These are phyloP conservation scores for Bauhinia variegata DNA, from an alignment of 306 rosid genomes.

Conservation along the genomic window DNA sequence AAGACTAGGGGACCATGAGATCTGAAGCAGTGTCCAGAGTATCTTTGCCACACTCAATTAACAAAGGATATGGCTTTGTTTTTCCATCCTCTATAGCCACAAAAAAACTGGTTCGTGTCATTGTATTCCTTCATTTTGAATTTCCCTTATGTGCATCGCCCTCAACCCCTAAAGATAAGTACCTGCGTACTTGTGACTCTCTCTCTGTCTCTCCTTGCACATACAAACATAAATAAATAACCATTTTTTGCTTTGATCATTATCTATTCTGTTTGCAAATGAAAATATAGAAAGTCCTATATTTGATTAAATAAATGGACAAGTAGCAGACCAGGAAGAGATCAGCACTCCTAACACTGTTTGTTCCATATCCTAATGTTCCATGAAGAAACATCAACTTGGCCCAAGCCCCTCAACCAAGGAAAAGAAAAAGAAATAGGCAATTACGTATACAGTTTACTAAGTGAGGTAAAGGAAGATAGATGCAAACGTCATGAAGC, in stretches of 20 bases:
- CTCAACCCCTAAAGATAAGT: slow-evolving; percentile 32
- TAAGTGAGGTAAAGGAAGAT: background rate
- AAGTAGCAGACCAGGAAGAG: slow-evolving; percentile 10
- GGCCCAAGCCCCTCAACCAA: slow-evolving; percentile 5
- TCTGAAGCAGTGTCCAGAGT: slow-evolving; percentile 25
- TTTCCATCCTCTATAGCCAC: slow-evolving; percentile 37
- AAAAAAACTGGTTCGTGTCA: slow-evolving; percentile 45
- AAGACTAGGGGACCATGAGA: slow-evolving; percentile 40
- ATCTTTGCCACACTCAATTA: slow-evolving; percentile 48
- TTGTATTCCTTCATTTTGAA: slow-evolving; percentile 16
- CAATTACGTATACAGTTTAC: no score
- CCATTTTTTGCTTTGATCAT: slow-evolving; percentile 12
- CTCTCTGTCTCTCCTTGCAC: background rate
- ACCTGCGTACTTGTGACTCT: slow-evolving; percentile 10
- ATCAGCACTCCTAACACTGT: slow-evolving; percentile 2
- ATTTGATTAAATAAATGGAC: slow-evolving; percentile 23
- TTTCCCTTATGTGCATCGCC: slow-evolving; percentile 27
- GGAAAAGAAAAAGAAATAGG: no score
- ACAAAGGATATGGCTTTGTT: slow-evolving; percentile 45
- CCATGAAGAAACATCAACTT: slow-evolving; percentile 10
- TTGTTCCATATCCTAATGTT: slow-evolving; percentile 31
- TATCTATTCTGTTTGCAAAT: slow-evolving; percentile 22
- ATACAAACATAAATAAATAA: background rate
- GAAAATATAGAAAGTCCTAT: background rate
- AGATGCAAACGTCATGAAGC: slow-evolving; percentile 6